Conservation (phyloP, 208 protist genomes). For the Acanthamoeba divionensis region DNA sequence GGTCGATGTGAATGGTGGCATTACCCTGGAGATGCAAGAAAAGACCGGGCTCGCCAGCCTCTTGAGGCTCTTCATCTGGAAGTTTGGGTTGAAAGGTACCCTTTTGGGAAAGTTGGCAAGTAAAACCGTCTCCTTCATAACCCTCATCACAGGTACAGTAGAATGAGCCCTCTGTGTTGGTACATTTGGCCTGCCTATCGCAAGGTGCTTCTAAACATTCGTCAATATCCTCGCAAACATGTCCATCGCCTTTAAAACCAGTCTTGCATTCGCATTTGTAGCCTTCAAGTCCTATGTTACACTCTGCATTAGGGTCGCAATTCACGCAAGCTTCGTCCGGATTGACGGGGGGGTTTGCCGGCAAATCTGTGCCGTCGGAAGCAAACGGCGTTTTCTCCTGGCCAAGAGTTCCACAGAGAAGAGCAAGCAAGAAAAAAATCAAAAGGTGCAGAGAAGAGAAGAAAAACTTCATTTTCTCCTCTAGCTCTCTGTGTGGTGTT, state of each 20-base stretch:
- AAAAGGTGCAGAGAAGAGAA: neutral
- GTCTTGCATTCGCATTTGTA: neutral
- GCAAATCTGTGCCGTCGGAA: neutral
- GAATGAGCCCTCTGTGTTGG: neutral
- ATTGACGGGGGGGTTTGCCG: neutral
- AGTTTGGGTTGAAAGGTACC: neutral
- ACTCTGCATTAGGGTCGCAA: neutral
- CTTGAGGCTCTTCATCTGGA: neutral
- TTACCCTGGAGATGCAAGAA: neutral
- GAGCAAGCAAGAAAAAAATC: neutral
- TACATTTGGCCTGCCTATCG: neutral
- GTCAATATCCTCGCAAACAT: slow-evolving; percentile 36
- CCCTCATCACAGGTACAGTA: slow-evolving; percentile 3
- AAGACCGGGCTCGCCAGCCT: neutral
- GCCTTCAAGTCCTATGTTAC: neutral
- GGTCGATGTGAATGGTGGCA: neutral
- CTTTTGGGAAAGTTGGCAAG: neutral
- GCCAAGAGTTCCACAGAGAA: neutral
- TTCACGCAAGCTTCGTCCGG: neutral
- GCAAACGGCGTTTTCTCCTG: neutral
- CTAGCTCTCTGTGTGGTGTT: neutral
- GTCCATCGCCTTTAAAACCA: slow-evolving; percentile 5
- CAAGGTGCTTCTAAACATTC: slow-evolving; percentile 1
- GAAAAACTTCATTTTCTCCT: neutral
- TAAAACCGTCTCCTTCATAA: slow-evolving; percentile 1